These are phyloP conservation scores for thale cress (Arabidopsis thaliana) DNA, from an alignment of 345 rosid species.

Conservation along the genomic window DNA sequence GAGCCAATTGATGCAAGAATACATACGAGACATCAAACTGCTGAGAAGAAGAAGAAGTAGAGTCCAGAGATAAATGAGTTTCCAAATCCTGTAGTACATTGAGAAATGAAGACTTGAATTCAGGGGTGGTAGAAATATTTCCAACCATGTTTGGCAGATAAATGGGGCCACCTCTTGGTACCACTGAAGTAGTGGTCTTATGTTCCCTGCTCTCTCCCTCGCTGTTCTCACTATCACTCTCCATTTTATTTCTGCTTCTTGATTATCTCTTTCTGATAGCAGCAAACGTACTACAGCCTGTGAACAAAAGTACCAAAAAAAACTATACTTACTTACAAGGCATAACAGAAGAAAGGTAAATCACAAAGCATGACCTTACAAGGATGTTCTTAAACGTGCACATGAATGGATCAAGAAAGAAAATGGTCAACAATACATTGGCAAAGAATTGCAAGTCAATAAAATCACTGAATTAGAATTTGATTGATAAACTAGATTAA, in stretches of 20 bases:
- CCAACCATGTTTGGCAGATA: slow-evolving; percentile 43
- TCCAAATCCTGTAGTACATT: slow-evolving; percentile 40
- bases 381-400: not conserved
- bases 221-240: slow-evolving; percentile 8
- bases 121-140: slow-evolving; percentile 21
- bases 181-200: slow-evolving; percentile 1
- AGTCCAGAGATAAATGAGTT: slow-evolving; percentile 35
- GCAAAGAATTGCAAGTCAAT: not conserved
- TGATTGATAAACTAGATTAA: too few relatives aligned
- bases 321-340: not conserved
- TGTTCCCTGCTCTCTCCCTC: slow-evolving; percentile 29
- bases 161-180: slow-evolving; percentile 50
- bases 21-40: slow-evolving; percentile 43
- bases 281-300: not conserved
- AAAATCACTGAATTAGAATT: not conserved
- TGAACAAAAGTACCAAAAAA: not conserved
- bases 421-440: too few relatives aligned
- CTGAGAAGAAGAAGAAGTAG: slow-evolving; percentile 25
- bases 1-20: not conserved
- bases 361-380: not conserved
- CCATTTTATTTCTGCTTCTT: slow-evolving; percentile 2
- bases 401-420: not conserved
- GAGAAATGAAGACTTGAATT: slow-evolving; percentile 42
- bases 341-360: not conserved
- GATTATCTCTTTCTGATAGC: not conserved